phyloP scores from a whole-genome alignment of 305 asterid genomes.

The Fraxinus nigra region DNA sequence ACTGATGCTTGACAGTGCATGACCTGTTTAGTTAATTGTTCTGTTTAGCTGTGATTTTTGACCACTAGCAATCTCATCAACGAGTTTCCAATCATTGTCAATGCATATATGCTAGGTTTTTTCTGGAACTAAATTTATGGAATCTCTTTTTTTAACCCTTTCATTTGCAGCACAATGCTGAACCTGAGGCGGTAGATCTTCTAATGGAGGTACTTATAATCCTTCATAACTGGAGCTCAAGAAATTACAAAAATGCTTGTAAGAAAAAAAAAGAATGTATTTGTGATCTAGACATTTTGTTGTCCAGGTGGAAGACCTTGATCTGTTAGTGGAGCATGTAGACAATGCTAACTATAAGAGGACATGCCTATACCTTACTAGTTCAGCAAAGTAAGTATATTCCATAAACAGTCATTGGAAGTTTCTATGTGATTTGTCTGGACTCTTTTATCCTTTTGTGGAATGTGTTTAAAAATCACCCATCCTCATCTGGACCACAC shows the following conservation, averaged over 20 bases:
- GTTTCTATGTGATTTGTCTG: neutral
- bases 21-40: slow-evolving; percentile 4
- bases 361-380: slow-evolving; percentile 87
- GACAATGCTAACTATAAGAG: slow-evolving; percentile 71
- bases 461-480: neutral
- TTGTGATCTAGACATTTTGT: neutral
- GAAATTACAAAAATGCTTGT: slow-evolving; percentile 1
- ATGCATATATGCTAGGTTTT: neutral
- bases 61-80: neutral
- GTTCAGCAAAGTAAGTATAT: slow-evolving; percentile 77
- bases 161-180: slow-evolving; percentile 90
- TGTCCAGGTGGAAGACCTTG: slow-evolving; percentile 91
- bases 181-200: slow-evolving; percentile 99
- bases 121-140: slow-evolving; percentile 18
- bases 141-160: neutral
- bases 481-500: neutral
- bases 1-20: slow-evolving; percentile 6
- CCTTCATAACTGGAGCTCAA: neutral
- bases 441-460: neutral
- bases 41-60: neutral
- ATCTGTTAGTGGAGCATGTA: slow-evolving; percentile 71
- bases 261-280: slow-evolving; percentile 6
- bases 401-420: neutral
- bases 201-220: slow-evolving; percentile 80
- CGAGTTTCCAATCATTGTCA: neutral